These are phyloP conservation scores for Chimonanthus praecox DNA, from an alignment of 164 flowering plant genomes.

Conservation along the genomic window DNA sequence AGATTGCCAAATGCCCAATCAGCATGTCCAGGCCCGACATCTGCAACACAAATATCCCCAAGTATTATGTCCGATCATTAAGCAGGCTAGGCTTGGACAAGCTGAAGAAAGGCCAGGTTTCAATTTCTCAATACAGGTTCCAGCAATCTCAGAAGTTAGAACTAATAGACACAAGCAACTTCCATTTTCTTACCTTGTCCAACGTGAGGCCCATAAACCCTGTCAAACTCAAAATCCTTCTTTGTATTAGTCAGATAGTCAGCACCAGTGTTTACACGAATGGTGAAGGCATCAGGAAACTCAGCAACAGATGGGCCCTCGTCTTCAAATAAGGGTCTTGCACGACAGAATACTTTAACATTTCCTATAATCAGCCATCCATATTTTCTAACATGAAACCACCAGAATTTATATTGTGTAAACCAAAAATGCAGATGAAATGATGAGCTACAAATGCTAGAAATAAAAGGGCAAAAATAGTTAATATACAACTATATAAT, in stretches of 20 bases:
- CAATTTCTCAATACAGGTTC: background rate
- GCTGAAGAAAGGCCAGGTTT: background rate
- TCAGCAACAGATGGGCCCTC: constrained; percentile 84
- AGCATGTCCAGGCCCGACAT: no score
- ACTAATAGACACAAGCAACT: background rate
- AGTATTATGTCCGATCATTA: background rate
- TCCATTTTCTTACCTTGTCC: constrained; percentile 61
- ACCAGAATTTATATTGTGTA: background rate
- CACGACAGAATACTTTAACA: constrained; percentile 80
- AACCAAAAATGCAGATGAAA: background rate
- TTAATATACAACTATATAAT: no score
- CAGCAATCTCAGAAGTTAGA: background rate
- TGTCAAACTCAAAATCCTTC: constrained; percentile 93
- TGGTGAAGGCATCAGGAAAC: constrained; percentile 87
- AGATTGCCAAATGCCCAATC: no score
- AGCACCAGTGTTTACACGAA: constrained; percentile 73
- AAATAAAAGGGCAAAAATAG: background rate
- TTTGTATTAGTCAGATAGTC: constrained; percentile 62
- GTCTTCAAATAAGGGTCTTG: constrained; percentile 90
- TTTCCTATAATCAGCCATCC: constrained; percentile 55
- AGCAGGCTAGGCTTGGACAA: background rate
- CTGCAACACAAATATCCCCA: no score
- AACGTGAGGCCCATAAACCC: constrained; percentile 98
- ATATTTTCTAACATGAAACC: constrained; percentile 7
- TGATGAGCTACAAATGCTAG: background rate